Evolutionary conservation across 768 basidiomycete species (phyloP).

Genomic region (Boletus coccyginus): DNA sequence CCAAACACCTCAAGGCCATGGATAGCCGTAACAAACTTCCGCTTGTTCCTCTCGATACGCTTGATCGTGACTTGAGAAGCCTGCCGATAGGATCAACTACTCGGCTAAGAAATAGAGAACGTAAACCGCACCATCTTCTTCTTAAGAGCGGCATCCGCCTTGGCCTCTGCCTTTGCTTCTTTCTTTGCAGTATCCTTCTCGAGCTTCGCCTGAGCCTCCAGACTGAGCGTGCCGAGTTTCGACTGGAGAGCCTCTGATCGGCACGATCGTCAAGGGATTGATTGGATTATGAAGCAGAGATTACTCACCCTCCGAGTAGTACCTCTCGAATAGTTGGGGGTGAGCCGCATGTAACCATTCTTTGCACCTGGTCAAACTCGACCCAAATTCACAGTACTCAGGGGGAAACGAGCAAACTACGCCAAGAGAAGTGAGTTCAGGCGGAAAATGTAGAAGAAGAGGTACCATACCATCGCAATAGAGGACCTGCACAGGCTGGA

Average conservation of each 20-base stretch:
- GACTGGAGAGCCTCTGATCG: slow-evolving; percentile 69
- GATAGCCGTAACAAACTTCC: slow-evolving; percentile 89
- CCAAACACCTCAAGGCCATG: slow-evolving; percentile 90
- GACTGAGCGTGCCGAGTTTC: slow-evolving; percentile 75
- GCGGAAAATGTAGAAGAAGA: too few species aligned
- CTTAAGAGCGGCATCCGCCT: slow-evolving; percentile 75
- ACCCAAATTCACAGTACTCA: slow-evolving; percentile 97
- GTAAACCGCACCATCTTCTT: slow-evolving; percentile 63
- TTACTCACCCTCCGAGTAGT: slow-evolving; percentile 81
- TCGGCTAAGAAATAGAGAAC: neutral
- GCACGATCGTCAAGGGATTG: slow-evolving; percentile 3
- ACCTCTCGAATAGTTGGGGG: slow-evolving; percentile 66
- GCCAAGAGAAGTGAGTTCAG: slow-evolving; percentile 2
- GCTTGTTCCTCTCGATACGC: slow-evolving; percentile 91
- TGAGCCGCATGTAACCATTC: slow-evolving; percentile 79
- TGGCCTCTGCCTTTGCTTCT: slow-evolving; percentile 82
- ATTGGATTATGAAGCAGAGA: neutral
- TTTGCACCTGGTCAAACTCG: slow-evolving; percentile 85
- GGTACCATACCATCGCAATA: slow-evolving; percentile 58
- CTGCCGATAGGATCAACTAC: neutral
- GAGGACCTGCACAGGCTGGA: slow-evolving; percentile 54
- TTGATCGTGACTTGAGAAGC: slow-evolving; percentile 75
- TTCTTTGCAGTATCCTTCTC: slow-evolving; percentile 77
- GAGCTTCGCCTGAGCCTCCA: slow-evolving; percentile 76
- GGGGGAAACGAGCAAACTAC: slow-evolving; percentile 87